phyloP scores from a whole-genome alignment of 2,329 filamentous ascomycete species.

The Scedosporium apiospermum region DNA sequence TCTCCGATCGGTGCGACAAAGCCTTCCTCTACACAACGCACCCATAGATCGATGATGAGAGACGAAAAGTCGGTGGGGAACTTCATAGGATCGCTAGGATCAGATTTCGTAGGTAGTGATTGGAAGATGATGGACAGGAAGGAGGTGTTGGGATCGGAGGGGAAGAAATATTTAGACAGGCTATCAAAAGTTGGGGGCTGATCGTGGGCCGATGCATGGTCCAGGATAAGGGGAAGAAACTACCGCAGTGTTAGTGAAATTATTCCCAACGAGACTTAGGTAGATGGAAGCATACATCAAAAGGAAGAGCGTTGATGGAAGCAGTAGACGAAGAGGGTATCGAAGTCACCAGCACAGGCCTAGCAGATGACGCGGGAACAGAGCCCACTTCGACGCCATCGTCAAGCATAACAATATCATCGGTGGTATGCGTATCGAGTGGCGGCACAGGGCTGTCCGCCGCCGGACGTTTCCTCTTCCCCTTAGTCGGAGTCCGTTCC shows the following conservation, averaged over 20 bases:
- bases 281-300: slow-evolving; percentile 29
- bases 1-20: slow-evolving; percentile 55
- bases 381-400: slow-evolving; percentile 9
- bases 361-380: background rate
- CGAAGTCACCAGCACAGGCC: slow-evolving; percentile 1
- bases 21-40: slow-evolving; percentile 53
- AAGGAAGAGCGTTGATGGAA: slow-evolving; percentile 17
- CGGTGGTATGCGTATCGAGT: slow-evolving; percentile 33
- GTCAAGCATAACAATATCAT: slow-evolving; percentile 27
- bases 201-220: slow-evolving; percentile 46
- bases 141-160: slow-evolving; percentile 51
- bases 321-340: slow-evolving; percentile 1
- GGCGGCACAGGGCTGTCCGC: slow-evolving; percentile 58
- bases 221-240: slow-evolving; percentile 55
- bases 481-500: slow-evolving; percentile 54
- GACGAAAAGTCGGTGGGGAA: slow-evolving; percentile 56
- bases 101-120: slow-evolving; percentile 49
- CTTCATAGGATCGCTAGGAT: slow-evolving; percentile 35
- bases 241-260: slow-evolving; percentile 19
- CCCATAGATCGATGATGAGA: slow-evolving; percentile 58
- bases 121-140: slow-evolving; percentile 61
- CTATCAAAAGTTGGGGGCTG: slow-evolving; percentile 58
- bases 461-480: slow-evolving; percentile 59
- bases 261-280: background rate
- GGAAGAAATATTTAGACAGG: slow-evolving; percentile 53